These are phyloP conservation scores for Zychaea mexicana DNA, from an alignment of 371 early-diverging fungal genomes.

Conservation along the genomic window DNA sequence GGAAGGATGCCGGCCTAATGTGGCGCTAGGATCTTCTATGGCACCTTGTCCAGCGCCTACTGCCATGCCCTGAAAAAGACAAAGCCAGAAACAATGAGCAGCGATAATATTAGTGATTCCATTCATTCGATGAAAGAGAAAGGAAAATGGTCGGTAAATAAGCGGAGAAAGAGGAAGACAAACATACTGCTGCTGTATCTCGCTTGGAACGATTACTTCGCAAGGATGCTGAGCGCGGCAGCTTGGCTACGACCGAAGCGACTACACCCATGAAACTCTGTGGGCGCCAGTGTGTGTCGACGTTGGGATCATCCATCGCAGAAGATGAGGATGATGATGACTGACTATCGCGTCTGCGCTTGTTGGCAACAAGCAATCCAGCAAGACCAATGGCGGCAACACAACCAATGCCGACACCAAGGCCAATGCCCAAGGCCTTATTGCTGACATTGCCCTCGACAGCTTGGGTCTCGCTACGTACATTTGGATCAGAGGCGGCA, in stretches of 20 bases:
- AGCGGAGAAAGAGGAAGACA: not conserved
- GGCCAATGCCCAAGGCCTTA: constrained; percentile 42
- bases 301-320: constrained; percentile 11
- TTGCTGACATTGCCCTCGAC: constrained; percentile 28
- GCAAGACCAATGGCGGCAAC: constrained; percentile 47
- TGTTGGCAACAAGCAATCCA: constrained; percentile 33
- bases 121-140: not conserved
- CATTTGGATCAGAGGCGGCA: not conserved
- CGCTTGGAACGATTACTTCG: constrained; percentile 30
- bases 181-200: not conserved
- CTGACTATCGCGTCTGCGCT: constrained; percentile 19
- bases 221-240: constrained; percentile 50
- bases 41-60: constrained; percentile 24
- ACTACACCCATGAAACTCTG: constrained; percentile 53
- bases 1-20: constrained; percentile 21
- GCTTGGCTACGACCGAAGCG: constrained; percentile 43
- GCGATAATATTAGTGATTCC: not conserved
- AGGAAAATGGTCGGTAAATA: too few relatives aligned
- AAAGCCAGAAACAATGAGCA: not conserved
- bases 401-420: constrained; percentile 46
- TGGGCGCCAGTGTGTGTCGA: constrained; percentile 47
- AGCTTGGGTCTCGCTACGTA: constrained; percentile 21
- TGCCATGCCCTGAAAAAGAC: constrained; percentile 13
- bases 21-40: constrained; percentile 14
- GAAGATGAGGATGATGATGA: not conserved